phyloP scores from a whole-genome alignment of 768 basidiomycete genomes.

The Trametes maxima region DNA sequence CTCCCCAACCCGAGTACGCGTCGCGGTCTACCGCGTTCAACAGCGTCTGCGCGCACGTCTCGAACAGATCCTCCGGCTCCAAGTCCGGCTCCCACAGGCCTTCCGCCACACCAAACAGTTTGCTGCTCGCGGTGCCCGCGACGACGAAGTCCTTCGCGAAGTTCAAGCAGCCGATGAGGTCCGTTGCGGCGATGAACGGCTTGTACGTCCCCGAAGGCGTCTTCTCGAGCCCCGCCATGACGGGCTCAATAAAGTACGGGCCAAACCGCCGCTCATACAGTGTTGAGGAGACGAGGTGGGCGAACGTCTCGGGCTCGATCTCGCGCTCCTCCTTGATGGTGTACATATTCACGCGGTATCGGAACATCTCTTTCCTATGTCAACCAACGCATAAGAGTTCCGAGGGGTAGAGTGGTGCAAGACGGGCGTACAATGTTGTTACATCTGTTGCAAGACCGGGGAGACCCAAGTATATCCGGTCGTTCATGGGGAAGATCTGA shows the following conservation, averaged over 20 bases:
- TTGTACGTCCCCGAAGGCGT: constrained; percentile 70
- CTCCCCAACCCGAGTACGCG: constrained; percentile 97
- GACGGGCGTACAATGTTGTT: constrained; percentile 71
- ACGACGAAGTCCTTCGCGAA: constrained; percentile 98
- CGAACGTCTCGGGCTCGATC: constrained; percentile 95
- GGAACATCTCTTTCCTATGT: constrained; percentile 81
- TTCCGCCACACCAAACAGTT: constrained; percentile 96
- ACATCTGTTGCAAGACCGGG: constrained; percentile 95
- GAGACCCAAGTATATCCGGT: constrained; percentile 89
- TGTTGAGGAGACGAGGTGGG: constrained; percentile 92
- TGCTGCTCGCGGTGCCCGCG: constrained; percentile 87
- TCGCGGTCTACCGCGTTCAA: constrained; percentile 95
- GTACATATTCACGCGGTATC: constrained; percentile 98
- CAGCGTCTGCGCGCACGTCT: constrained; percentile 96
- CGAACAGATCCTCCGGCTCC: constrained; percentile 95
- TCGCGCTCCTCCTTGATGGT: constrained; percentile 98
- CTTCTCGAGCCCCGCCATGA: constrained; percentile 88
- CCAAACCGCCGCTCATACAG: constrained; percentile 96
- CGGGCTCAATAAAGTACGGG: constrained; percentile 95
- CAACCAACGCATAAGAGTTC: not conserved
- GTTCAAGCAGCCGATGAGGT: constrained; percentile 91
- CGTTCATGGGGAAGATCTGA: constrained; percentile 92
- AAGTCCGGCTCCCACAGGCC: constrained; percentile 98
- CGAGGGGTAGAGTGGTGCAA: not conserved
- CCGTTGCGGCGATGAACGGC: constrained; percentile 94